Percentiles rank a stretch among this genome's conserved stretches.
phyloP scores from a whole-genome alignment of 495 filamentous ascomycete species.

The Neurospora sublineolata region DNA sequence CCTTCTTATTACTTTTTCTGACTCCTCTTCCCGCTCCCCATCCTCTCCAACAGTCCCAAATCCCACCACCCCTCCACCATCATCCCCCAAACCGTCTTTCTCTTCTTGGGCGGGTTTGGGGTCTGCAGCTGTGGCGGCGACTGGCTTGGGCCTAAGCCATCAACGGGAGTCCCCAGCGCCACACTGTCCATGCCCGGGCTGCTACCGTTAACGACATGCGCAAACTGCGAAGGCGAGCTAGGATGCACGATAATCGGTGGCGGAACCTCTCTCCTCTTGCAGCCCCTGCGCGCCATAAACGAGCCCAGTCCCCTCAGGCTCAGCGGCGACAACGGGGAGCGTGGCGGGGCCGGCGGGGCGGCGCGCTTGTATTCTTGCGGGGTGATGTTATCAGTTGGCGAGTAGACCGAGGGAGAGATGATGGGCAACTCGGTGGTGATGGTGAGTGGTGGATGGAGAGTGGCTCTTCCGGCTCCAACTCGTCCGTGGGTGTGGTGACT shows the following conservation, averaged over 20 bases:
- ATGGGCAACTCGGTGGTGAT: background rate
- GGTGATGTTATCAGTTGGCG: slow-evolving; percentile 8
- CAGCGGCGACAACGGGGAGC: slow-evolving; percentile 14
- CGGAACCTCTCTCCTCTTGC: slow-evolving; percentile 4
- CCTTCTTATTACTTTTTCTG: background rate
- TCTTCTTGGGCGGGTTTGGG: slow-evolving; percentile 13
- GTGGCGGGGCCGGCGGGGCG: slow-evolving; percentile 4
- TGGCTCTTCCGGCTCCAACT: background rate
- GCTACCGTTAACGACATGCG: background rate
- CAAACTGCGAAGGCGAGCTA: background rate
- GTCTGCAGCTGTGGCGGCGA: background rate
- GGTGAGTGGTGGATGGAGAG: background rate
- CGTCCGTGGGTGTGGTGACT: background rate
- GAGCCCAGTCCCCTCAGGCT: background rate
- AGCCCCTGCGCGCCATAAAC: slow-evolving; percentile 2
- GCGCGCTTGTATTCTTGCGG: slow-evolving; percentile 16
- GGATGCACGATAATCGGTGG: slow-evolving; percentile 11
- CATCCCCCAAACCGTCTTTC: slow-evolving; percentile 28
- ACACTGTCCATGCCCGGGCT: slow-evolving; percentile 4
- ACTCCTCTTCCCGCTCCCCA: slow-evolving; percentile 19
- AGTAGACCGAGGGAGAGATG: background rate
- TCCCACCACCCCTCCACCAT: slow-evolving; percentile 38
- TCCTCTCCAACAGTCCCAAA: slow-evolving; percentile 30
- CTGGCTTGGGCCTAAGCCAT: background rate
- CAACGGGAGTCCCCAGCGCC: slow-evolving; percentile 1